Evolutionary conservation across 139 green algal species (phyloP), one percentile per base, ranked within the genome.

Genomic region (Chlamydomonas eustigma): DNA sequence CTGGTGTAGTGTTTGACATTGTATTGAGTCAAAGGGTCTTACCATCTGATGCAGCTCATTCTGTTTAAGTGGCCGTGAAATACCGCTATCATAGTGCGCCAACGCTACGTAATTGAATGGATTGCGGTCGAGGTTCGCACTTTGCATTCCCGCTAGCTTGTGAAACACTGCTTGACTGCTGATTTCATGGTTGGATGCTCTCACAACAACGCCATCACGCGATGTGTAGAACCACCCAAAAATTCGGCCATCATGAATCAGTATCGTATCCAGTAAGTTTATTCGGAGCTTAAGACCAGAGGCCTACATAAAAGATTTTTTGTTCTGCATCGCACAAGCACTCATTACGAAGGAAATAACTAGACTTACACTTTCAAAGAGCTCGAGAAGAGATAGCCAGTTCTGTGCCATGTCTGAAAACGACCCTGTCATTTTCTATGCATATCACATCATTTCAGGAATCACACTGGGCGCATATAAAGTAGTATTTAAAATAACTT

Each of bases 101-200:
- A 84, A 30, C 0, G 66, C 79, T 0, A 80, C 76, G 36, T 84
- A 84, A 0, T 50, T 50, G 32, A 75, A 77, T 2, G 79, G 79
- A 31, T 84, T 84, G 6, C 51, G 50, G 12, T 50, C 28, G 1
- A 51, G 30, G 32, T 76, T 38, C 30, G 67, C 30, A 37, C 37
- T 71, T 28, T 82, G 77, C 33, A 32, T 50, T 32, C 65, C 34
- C 5, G 18, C 31, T 18, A 75, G 34, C n/a, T 63, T 75, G 4
- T 63, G 68, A 32, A 51, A 63, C 37, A 76, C 12, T 4, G 39
- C 44, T 38, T 32, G 5, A 4, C 31, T 3, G 4, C 5, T 68
- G 5, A 76, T 6, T 4, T 76, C 71, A 30, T 76, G 39, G 3
- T 12, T 12, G 2, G 30, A 12, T 4, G 30, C 71, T 18, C 71